These are phyloP conservation scores for Coemansia sp. DNA, from an alignment of 192 early-diverging fungal genomes.

Conservation along the genomic window DNA sequence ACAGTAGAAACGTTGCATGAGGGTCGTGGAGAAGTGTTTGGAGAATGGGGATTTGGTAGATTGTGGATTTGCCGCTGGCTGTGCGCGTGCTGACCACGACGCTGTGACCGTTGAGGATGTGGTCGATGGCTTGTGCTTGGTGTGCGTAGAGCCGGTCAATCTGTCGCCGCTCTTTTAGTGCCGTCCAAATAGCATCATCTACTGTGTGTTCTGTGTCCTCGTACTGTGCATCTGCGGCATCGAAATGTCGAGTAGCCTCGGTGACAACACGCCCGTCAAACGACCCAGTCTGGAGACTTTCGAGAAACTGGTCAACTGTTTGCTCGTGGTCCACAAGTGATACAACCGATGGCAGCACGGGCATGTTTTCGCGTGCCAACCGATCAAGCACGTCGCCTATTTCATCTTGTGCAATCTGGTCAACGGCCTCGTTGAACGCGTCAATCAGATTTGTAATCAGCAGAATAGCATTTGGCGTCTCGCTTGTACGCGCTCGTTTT, in stretches of 20 bases:
- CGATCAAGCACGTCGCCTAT: neutral
- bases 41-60: slow-evolving; percentile 73
- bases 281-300: neutral
- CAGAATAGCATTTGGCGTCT: neutral
- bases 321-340: neutral
- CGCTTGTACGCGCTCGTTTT: neutral
- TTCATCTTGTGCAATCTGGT: too few species aligned
- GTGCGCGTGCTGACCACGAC: slow-evolving; percentile 73
- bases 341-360: neutral
- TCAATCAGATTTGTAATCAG: slow-evolving; percentile 10
- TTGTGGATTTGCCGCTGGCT: slow-evolving; percentile 77
- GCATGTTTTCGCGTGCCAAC: slow-evolving; percentile 5
- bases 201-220: neutral
- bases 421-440: neutral
- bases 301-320: slow-evolving; percentile 10
- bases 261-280: slow-evolving; percentile 6
- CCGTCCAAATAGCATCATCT: slow-evolving; percentile 1
- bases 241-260: neutral
- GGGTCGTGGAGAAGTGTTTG: slow-evolving; percentile 52
- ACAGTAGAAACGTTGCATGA: slow-evolving; percentile 51
- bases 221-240: slow-evolving; percentile 4
- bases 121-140: slow-evolving; percentile 66
- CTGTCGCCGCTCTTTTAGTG: slow-evolving; percentile 3
- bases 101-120: slow-evolving; percentile 33
- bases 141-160: slow-evolving; percentile 65